These are phyloP conservation scores for Elaphomyces granulatus DNA, from an alignment of 495 filamentous ascomycete species.

Conservation along the genomic window DNA sequence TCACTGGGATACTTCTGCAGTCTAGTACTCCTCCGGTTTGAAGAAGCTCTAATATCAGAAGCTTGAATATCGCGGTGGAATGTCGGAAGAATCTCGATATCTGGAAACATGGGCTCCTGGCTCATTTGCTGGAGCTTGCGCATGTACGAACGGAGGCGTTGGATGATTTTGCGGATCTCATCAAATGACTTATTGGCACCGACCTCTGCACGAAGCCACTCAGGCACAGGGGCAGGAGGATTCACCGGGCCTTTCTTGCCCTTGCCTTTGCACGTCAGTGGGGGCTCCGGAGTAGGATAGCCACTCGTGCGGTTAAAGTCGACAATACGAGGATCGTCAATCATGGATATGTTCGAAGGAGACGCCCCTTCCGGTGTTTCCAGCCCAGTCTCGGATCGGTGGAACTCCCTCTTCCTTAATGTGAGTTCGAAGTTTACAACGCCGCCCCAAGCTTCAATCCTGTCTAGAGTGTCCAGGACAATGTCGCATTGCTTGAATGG, in stretches of 20 bases:
- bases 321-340: neutral
- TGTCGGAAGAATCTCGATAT: slow-evolving; percentile 52
- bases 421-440: slow-evolving; percentile 22
- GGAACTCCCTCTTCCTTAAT: slow-evolving; percentile 13
- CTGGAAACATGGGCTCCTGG: slow-evolving; percentile 33
- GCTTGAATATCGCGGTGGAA: slow-evolving; percentile 16
- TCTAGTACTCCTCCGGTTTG: too few species aligned
- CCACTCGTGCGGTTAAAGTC: neutral
- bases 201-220: slow-evolving; percentile 18
- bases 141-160: slow-evolving; percentile 12
- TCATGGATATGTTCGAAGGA: neutral
- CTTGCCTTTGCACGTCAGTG: neutral
- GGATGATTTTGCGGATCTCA: slow-evolving; percentile 18
- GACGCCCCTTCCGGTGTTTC: neutral
- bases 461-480: slow-evolving; percentile 40
- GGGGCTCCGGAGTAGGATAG: neutral
- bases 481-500: slow-evolving; percentile 44
- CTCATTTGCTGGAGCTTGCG: neutral
- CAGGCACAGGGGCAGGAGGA: slow-evolving; percentile 16
- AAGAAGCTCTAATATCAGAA: too few species aligned
- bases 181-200: slow-evolving; percentile 19
- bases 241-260: slow-evolving; percentile 10
- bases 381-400: neutral
- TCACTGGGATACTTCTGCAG: too few species aligned
- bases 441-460: slow-evolving; percentile 45